These are phyloP conservation scores for Usnea hakonensis DNA, from an alignment of 495 filamentous ascomycete genomes.

Conservation along the genomic window DNA sequence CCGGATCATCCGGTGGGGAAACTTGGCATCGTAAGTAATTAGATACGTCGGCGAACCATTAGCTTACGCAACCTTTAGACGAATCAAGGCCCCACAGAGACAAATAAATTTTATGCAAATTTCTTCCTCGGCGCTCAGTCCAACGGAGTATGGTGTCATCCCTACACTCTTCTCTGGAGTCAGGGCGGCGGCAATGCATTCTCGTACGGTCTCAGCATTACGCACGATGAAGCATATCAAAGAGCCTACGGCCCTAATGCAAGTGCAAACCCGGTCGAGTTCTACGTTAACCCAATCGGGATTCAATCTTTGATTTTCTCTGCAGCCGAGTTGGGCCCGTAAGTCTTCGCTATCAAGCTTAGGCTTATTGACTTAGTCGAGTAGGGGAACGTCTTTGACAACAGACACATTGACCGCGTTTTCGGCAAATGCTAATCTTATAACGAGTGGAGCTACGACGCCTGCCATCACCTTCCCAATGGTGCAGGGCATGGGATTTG, in stretches of 20 bases:
- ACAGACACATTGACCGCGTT: constrained; percentile 58
- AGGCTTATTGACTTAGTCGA: neutral
- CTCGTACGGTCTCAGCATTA: constrained; percentile 70
- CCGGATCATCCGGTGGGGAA: constrained; percentile 46
- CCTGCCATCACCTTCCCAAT: constrained; percentile 67
- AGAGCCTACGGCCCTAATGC: constrained; percentile 51
- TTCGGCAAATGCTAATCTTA: constrained; percentile 64
- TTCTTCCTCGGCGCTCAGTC: constrained; percentile 72
- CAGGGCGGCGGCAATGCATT: constrained; percentile 55
- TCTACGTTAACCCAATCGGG: constrained; percentile 75
- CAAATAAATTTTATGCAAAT: constrained; percentile 92
- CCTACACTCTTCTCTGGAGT: constrained; percentile 74
- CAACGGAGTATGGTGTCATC: constrained; percentile 68
- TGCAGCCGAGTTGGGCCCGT: constrained; percentile 58
- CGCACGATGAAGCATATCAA: constrained; percentile 60
- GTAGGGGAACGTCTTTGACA: constrained; percentile 44
- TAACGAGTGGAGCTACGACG: constrained; percentile 40
- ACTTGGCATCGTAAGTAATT: constrained; percentile 39
- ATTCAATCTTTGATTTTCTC: constrained; percentile 75
- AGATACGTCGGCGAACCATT: constrained; percentile 32
- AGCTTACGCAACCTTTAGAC: constrained; percentile 29
- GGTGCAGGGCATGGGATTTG: constrained; percentile 83
- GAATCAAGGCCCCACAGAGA: constrained; percentile 38
- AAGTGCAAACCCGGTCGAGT: constrained; percentile 45
- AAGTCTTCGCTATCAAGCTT: neutral